phyloP scores from a whole-genome alignment of 768 basidiomycete species.

The Leccinum broughii region DNA sequence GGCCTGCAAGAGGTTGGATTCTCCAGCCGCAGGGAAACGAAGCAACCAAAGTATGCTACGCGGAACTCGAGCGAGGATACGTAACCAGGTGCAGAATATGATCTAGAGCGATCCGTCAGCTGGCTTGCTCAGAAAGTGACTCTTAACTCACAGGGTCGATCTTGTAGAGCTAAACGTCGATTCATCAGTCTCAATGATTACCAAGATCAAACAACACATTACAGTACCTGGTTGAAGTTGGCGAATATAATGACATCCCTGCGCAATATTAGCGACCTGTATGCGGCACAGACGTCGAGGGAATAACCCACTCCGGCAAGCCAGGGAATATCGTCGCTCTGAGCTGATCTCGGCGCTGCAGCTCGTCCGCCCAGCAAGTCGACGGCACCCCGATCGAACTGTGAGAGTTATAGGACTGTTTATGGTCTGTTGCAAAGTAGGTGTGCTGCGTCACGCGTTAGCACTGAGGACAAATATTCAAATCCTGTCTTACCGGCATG shows the following conservation, averaged over 20 bases:
- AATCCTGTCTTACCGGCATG: conserved; percentile 40
- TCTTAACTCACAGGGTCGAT: conserved; percentile 37
- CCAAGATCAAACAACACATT: conserved; percentile 7
- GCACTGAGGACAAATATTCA: not conserved
- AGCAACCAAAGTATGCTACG: conserved; percentile 54
- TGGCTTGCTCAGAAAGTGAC: not conserved
- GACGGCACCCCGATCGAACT: conserved; percentile 15
- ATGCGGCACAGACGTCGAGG: not conserved
- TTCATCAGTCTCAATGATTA: conserved; percentile 9
- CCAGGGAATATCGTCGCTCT: conserved; percentile 45
- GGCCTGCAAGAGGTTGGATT: conserved; percentile 43
- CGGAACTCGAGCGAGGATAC: conserved; percentile 43
- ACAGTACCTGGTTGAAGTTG: conserved; percentile 51
- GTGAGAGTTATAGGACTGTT: conserved; percentile 39
- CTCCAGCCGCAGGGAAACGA: conserved; percentile 50
- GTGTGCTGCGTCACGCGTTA: conserved; percentile 37
- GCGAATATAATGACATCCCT: conserved; percentile 50
- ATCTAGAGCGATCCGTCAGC: conserved; percentile 25
- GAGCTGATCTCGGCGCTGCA: conserved; percentile 37
- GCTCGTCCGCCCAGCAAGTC: conserved; percentile 41
- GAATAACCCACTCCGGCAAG: conserved; percentile 37
- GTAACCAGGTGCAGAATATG: conserved; percentile 51
- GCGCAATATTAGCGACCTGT: conserved; percentile 2
- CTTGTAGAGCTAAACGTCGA: conserved; percentile 44
- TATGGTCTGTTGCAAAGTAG: conserved; percentile 52